Conservation (phyloP, 2,329 filamentous ascomycete species). For the Epichloe amarillans region DNA sequence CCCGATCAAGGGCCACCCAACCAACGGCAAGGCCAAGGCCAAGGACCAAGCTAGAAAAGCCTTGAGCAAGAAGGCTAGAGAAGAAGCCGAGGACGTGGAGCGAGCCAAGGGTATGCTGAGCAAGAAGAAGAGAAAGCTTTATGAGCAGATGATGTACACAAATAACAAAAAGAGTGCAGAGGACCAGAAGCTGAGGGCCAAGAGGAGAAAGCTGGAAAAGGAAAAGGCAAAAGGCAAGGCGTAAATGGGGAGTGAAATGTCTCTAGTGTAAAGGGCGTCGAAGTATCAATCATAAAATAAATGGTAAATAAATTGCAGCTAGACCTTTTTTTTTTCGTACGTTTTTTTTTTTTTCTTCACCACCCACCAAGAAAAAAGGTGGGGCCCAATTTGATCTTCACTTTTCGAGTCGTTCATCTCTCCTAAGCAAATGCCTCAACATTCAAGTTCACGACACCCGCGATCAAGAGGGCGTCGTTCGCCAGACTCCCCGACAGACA, state of each 20-base stretch:
- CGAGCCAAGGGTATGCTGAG: constrained; percentile 96
- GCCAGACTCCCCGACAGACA: not conserved
- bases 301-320: not conserved
- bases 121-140: constrained; percentile 93
- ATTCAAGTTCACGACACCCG: too few species aligned
- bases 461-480: too few species aligned
- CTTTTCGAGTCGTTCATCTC: too few species aligned
- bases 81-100: constrained; percentile 79
- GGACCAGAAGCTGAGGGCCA: constrained; percentile 72
- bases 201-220: constrained; percentile 83
- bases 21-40: constrained; percentile 39
- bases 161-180: constrained; percentile 89
- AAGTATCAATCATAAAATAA: not conserved
- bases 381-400: not conserved
- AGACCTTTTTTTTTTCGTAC: too few species aligned
- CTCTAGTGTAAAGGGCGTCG: too few species aligned
- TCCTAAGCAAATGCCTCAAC: too few species aligned
- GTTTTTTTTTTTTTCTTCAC: not conserved
- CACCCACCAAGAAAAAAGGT: not conserved
- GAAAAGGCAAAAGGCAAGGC: constrained; percentile 32
- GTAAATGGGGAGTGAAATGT: constrained; percentile 7
- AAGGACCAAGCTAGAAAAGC: constrained; percentile 60
- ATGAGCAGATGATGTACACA: constrained; percentile 94
- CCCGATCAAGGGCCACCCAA: constrained; percentile 35
- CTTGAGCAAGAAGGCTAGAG: constrained; percentile 54